These are phyloP conservation scores for Narthecium ossifragum DNA, from an alignment of 106 monocot species.

Conservation along the genomic window DNA sequence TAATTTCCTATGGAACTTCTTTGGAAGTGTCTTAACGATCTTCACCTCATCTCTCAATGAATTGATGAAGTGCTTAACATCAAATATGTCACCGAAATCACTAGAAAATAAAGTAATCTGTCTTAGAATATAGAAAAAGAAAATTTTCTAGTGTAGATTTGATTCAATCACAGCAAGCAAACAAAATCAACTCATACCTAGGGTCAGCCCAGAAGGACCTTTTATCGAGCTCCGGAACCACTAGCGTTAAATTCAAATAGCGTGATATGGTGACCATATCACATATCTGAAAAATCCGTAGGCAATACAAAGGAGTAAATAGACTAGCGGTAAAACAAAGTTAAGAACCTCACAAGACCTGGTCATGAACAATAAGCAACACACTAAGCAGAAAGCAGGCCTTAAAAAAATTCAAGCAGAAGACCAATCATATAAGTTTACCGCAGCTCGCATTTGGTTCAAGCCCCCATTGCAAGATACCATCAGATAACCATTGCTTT, in stretches of 20 bases:
- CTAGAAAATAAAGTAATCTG: slow-evolving; percentile 27
- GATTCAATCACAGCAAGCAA: no score
- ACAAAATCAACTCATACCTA: slow-evolving; percentile 35
- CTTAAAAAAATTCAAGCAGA: slow-evolving; percentile 5
- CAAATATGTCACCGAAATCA: slow-evolving; percentile 88
- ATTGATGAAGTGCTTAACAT: slow-evolving; percentile 73
- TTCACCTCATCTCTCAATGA: slow-evolving; percentile 87
- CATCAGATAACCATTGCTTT: slow-evolving; percentile 83
- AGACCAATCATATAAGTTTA: slow-evolving; percentile 13
- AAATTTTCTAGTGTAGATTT: no score
- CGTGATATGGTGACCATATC: slow-evolving; percentile 89
- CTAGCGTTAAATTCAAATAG: slow-evolving; percentile 70
- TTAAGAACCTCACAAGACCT: neutral
- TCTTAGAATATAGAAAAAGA: no score
- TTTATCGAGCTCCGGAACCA: slow-evolving; percentile 91
- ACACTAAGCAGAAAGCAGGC: neutral
- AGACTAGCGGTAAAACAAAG: neutral
- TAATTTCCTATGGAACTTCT: slow-evolving; percentile 34
- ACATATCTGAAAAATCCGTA: slow-evolving; percentile 54
- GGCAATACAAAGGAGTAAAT: neutral
- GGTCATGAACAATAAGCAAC: neutral
- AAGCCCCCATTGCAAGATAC: slow-evolving; percentile 88
- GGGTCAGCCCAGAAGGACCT: slow-evolving; percentile 95
- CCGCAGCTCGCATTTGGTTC: slow-evolving; percentile 97
- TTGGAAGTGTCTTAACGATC: slow-evolving; percentile 63